Evolutionary conservation across 441 rosid species (phyloP).

Genomic region (Brassica hybrid): DNA sequence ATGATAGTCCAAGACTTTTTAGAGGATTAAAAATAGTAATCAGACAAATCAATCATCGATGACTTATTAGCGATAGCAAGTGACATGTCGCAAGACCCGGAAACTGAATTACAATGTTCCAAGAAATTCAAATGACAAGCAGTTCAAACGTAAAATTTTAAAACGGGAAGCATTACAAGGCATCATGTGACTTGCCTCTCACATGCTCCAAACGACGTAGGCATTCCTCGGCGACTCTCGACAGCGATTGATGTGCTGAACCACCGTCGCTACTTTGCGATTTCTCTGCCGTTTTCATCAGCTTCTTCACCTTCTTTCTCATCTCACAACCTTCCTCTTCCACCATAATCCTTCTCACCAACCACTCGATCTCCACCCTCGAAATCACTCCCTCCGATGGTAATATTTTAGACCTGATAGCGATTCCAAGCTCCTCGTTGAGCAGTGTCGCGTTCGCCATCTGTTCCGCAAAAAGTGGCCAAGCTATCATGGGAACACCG

Average conservation of each 20-base stretch:
- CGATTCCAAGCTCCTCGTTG: constrained; percentile 41
- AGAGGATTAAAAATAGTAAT: not conserved
- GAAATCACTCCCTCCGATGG: constrained; percentile 31
- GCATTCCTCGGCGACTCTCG: constrained; percentile 24
- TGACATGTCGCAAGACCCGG: not conserved
- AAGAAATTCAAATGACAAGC: not conserved
- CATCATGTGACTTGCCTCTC: not conserved
- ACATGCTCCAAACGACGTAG: not conserved
- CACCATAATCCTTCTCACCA: constrained; percentile 38
- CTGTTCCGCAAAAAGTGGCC: constrained; percentile 63
- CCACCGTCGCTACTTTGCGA: constrained; percentile 22
- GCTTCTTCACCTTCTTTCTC: constrained; percentile 36
- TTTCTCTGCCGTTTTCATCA: constrained; percentile 23
- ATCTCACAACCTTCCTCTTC: constrained; percentile 40
- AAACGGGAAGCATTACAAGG: not conserved
- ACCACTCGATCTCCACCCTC: constrained; percentile 26
- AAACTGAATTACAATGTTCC: constrained; percentile 1
- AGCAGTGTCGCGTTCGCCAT: constrained; percentile 50
- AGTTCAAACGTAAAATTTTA: not conserved
- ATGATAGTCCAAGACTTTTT: too few species aligned
- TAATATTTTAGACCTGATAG: constrained; percentile 4
- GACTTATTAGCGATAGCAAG: not conserved
- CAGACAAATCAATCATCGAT: not conserved
- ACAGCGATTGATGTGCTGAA: constrained; percentile 21
- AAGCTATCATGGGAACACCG: constrained; percentile 56